A percentile compares a stretch with the other conserved stretches of the same genome.
These are phyloP conservation scores for Aspergillus oerlinghausenensis DNA, from an alignment of 2,329 filamentous ascomycete genomes.

Conservation along the genomic window DNA sequence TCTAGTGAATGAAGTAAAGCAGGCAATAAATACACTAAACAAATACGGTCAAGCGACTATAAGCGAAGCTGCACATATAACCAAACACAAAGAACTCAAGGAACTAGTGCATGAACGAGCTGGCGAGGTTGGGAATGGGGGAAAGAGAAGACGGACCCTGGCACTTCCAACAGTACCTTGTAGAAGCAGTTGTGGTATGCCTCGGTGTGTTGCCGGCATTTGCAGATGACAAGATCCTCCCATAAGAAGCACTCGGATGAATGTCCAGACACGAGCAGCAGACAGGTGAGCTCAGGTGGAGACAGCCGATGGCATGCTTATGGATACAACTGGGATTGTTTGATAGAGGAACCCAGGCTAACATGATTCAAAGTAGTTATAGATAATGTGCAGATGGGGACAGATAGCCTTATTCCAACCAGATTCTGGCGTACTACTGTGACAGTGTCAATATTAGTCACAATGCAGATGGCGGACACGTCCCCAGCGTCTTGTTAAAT, in stretches of 20 bases:
- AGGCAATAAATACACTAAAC: constrained; percentile 1
- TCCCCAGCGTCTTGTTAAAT: neutral
- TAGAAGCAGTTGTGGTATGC: constrained; percentile 1
- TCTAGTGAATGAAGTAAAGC: constrained; percentile 6
- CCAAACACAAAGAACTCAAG: neutral
- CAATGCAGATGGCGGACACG: neutral
- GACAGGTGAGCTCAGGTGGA: constrained; percentile 7
- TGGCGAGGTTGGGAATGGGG: neutral
- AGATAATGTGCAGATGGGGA: neutral
- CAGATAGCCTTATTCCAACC: constrained; percentile 1
- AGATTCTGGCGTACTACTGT: neutral
- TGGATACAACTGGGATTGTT: constrained; percentile 12
- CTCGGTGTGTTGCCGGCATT: neutral
- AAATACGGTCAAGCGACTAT: neutral
- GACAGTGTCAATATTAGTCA: neutral
- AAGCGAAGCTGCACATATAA: neutral
- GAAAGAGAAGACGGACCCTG: constrained; percentile 9
- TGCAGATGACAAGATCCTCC: neutral
- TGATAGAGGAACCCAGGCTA: constrained; percentile 9
- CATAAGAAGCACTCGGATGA: constrained; percentile 1
- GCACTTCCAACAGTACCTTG: constrained; percentile 13
- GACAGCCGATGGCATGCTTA: constrained; percentile 18
- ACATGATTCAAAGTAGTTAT: constrained; percentile 10
- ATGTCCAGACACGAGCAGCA: constrained; percentile 10
- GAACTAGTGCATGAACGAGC: neutral